Conservation (phyloP, 768 basidiomycete species). For the Hydnomerulius pinastri region DNA sequence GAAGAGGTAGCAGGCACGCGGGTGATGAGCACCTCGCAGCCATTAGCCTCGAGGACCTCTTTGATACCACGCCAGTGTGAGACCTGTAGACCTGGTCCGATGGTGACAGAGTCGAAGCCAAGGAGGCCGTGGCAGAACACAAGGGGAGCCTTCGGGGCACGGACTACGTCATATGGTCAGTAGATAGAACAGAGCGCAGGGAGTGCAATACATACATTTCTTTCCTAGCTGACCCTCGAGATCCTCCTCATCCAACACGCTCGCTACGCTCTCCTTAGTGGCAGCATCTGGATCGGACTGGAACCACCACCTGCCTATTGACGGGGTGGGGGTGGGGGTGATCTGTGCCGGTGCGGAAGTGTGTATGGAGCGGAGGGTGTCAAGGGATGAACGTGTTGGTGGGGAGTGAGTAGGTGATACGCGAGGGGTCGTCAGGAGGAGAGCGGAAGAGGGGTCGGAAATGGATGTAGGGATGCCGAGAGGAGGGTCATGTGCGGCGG, state of each 20-base stretch:
- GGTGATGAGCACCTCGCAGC: constrained; percentile 88
- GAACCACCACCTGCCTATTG: constrained; percentile 50
- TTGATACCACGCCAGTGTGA: constrained; percentile 97
- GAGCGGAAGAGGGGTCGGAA: constrained; percentile 16
- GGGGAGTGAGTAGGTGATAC: constrained; percentile 37
- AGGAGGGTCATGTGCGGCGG: constrained; percentile 32
- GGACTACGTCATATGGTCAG: constrained; percentile 47
- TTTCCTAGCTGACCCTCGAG: constrained; percentile 41
- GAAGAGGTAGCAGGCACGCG: constrained; percentile 92
- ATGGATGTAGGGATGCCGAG: constrained; percentile 2
- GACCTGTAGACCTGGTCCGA: constrained; percentile 78
- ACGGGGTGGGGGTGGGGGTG: constrained; percentile 23
- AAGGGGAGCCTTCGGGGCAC: constrained; percentile 77
- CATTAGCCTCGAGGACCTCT: constrained; percentile 87
- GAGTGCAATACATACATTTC: constrained; percentile 56
- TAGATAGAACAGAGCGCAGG: constrained; percentile 1
- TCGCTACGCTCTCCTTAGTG: constrained; percentile 45
- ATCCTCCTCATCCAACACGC: constrained; percentile 55
- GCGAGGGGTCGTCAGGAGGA: constrained; percentile 22
- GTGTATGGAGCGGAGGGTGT: constrained; percentile 52
- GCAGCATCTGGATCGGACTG: constrained; percentile 36
- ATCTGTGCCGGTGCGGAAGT: constrained; percentile 29
- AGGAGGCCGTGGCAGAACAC: constrained; percentile 96
- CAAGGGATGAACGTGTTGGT: constrained; percentile 53
- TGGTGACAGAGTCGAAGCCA: constrained; percentile 84